Evolutionary conservation across 2,329 filamentous ascomycete genomes (phyloP).

Genomic region (Gremmenia infestans): DNA sequence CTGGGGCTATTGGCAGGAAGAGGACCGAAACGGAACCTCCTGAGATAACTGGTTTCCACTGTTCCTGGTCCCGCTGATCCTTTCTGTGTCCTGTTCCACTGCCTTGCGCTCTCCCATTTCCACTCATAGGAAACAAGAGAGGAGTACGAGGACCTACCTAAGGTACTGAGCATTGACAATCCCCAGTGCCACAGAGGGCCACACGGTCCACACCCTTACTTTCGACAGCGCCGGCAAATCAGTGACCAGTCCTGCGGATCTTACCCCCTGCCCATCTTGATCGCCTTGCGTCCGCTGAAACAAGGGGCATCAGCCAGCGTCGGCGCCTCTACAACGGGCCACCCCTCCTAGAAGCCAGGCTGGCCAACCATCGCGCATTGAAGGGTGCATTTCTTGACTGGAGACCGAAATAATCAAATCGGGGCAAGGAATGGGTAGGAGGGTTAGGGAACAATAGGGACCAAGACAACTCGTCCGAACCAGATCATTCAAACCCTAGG

Average conservation of each 20-base stretch:
- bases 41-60: background rate
- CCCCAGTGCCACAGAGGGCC: background rate
- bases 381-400: constrained; percentile 18
- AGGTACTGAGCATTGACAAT: background rate
- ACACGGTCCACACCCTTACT: background rate
- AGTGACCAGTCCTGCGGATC: background rate
- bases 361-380: constrained; percentile 18
- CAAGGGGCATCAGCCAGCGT: constrained; percentile 3
- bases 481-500: constrained; percentile 1
- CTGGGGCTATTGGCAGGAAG: background rate
- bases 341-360: constrained; percentile 8
- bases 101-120: background rate
- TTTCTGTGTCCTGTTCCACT: background rate
- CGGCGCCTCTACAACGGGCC: constrained; percentile 4
- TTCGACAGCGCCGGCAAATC: background rate
- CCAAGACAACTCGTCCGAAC: constrained; percentile 5
- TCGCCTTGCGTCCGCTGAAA: constrained; percentile 4
- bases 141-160: background rate
- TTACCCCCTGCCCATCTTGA: background rate
- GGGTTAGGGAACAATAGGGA: constrained; percentile 1
- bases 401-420: constrained; percentile 17
- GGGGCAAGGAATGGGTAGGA: constrained; percentile 3
- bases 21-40: background rate
- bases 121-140: background rate
- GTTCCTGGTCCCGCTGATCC: background rate